These are phyloP conservation scores for Pulveroboletus sp. DNA, from an alignment of 768 basidiomycete species.

Conservation along the genomic window DNA sequence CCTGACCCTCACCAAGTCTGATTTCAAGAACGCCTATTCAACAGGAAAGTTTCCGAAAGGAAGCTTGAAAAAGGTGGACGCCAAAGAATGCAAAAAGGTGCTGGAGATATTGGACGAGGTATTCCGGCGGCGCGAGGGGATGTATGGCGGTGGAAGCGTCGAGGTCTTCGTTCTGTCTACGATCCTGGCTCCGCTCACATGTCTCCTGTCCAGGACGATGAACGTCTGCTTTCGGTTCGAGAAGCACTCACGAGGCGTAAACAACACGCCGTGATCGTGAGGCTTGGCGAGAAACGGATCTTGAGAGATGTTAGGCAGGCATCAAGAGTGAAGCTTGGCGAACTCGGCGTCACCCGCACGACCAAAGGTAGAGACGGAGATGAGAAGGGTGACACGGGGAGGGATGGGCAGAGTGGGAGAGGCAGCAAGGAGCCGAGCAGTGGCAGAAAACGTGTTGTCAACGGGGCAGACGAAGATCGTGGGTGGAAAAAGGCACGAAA, in stretches of 20 bases:
- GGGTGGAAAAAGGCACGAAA: slow-evolving; percentile 20
- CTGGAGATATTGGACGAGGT: slow-evolving; percentile 46
- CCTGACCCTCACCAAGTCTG: slow-evolving; percentile 48
- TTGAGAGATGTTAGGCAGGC: slow-evolving; percentile 33
- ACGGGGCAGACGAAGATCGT: slow-evolving; percentile 2
- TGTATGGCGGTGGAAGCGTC: slow-evolving; percentile 37
- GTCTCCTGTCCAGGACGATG: slow-evolving; percentile 45
- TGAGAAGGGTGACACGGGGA: slow-evolving; percentile 1
- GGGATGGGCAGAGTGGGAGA: background rate
- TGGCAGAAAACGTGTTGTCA: slow-evolving; percentile 16
- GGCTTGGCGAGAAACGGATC: slow-evolving; percentile 77
- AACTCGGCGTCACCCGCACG: background rate
- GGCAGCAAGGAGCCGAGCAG: background rate
- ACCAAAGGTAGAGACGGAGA: background rate
- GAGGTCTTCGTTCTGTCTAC: slow-evolving; percentile 32
- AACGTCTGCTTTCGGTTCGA: slow-evolving; percentile 30
- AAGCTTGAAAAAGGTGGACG: slow-evolving; percentile 28
- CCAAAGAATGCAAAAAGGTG: slow-evolving; percentile 21
- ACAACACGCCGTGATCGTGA: slow-evolving; percentile 63
- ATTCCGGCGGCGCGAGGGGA: slow-evolving; percentile 42
- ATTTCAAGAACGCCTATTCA: slow-evolving; percentile 54
- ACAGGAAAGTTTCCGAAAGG: slow-evolving; percentile 77
- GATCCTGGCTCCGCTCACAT: background rate
- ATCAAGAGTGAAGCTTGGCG: slow-evolving; percentile 5
- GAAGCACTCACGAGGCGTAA: slow-evolving; percentile 39